phyloP scores from a whole-genome alignment of 805 yeast species.

The Millerago galiae region DNA sequence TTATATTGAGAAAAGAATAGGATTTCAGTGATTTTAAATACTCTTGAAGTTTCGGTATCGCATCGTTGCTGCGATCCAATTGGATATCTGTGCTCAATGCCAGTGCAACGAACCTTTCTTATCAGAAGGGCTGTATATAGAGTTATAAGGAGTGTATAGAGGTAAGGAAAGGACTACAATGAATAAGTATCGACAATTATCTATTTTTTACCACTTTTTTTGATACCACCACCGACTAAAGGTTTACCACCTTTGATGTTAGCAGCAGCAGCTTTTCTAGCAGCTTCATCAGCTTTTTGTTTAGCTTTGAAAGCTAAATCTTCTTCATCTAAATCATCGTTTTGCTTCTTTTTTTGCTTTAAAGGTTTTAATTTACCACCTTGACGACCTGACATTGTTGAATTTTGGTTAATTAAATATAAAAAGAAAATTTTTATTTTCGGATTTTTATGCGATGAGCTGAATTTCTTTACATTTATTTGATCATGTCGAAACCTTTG shows the following conservation, averaged over 20 bases:
- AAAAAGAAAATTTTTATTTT: background rate
- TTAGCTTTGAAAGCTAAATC: constrained; percentile 87
- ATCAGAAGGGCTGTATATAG: background rate
- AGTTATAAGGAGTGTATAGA: too few species aligned
- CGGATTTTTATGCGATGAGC: constrained; percentile 3
- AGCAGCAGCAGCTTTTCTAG: constrained; percentile 83
- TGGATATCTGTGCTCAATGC: background rate
- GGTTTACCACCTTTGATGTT: constrained; percentile 90
- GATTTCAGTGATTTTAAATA: background rate
- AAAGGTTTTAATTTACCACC: constrained; percentile 90
- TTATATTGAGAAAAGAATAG: background rate
- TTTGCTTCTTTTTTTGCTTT: constrained; percentile 73
- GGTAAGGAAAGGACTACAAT: too few species aligned
- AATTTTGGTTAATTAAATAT: background rate
- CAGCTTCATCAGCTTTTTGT: constrained; percentile 92
- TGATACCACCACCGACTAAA: constrained; percentile 88
- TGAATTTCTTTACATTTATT: background rate
- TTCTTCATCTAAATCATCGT: constrained; percentile 75
- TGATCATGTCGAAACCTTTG: constrained; percentile 21
- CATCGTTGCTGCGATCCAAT: constrained; percentile 3
- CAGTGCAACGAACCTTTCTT: background rate
- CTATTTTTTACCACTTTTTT: constrained; percentile 70
- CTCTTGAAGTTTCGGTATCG: background rate
- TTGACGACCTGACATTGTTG: constrained; percentile 85
- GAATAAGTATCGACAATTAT: background rate